These are phyloP conservation scores for Prunus davidiana DNA, from an alignment of 306 rosid species.

Conservation along the genomic window DNA sequence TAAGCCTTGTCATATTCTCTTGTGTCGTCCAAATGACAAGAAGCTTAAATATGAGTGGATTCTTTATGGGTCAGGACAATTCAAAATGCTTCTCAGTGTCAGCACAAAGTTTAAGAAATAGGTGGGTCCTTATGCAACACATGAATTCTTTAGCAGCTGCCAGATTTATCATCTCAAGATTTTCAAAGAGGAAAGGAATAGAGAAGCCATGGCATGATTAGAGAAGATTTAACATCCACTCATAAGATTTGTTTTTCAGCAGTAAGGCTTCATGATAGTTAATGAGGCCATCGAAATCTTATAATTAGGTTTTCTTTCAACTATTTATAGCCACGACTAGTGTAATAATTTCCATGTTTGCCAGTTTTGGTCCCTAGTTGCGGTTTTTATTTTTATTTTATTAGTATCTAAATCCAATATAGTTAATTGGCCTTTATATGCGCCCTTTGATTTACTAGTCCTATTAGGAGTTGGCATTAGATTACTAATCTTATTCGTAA, in stretches of 20 bases:
- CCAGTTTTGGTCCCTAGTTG: no score
- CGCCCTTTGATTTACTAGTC: no score
- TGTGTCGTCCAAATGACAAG: background rate
- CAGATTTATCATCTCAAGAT: background rate
- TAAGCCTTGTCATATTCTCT: background rate
- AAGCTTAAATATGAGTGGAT: background rate
- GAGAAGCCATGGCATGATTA: background rate
- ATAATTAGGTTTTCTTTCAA: background rate
- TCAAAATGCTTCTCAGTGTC: background rate
- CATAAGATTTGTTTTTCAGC: background rate
- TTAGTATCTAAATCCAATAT: no score
- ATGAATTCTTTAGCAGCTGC: background rate
- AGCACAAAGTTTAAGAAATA: background rate
- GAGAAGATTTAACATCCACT: background rate
- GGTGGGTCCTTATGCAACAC: background rate
- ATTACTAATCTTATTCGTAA: no score
- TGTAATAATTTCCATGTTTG: no score
- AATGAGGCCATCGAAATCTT: background rate
- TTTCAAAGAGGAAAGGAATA: background rate
- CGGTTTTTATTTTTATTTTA: no score
- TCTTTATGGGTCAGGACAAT: background rate
- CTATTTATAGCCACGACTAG: no score
- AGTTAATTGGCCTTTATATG: no score
- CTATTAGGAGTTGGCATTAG: no score
- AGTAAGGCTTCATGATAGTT: background rate